phyloP scores from a whole-genome alignment of 2,329 filamentous ascomycete genomes.

The Penicillium sp. region DNA sequence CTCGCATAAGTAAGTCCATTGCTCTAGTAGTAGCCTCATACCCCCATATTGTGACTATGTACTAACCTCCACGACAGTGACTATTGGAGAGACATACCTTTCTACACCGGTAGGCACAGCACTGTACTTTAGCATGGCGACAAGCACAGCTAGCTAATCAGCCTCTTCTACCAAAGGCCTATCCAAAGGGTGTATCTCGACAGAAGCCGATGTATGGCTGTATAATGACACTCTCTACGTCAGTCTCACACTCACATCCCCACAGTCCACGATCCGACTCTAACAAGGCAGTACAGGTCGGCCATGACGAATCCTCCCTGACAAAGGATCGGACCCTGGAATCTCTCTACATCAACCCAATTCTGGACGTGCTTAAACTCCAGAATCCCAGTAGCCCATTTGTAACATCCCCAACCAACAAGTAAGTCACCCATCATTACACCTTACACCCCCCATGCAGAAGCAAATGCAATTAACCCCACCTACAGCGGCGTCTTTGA shows the following conservation, averaged over 20 bases:
- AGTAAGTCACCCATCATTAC: no score
- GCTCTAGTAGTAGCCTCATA: background rate
- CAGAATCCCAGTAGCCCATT: constrained; percentile 51
- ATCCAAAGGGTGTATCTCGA: constrained; percentile 48
- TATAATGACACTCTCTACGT: constrained; percentile 49
- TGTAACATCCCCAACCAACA: constrained; percentile 41
- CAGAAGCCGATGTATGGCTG: constrained; percentile 56
- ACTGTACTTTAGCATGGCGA: constrained; percentile 22
- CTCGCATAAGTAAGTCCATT: constrained; percentile 34
- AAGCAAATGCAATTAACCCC: no score
- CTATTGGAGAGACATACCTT: constrained; percentile 44
- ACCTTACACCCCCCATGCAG: no score
- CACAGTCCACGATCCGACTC: background rate
- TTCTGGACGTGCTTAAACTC: constrained; percentile 48
- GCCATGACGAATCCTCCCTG: constrained; percentile 48
- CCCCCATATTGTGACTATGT: background rate
- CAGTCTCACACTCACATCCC: no score
- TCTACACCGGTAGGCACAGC: constrained; percentile 41
- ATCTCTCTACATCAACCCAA: constrained; percentile 52
- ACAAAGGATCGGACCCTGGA: constrained; percentile 47
- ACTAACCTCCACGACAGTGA: constrained; percentile 41
- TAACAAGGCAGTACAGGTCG: constrained; percentile 40
- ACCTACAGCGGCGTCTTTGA: constrained; percentile 51
- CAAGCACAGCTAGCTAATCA: no score
- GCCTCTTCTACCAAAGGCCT: no score